phyloP scores from a whole-genome alignment of 441 rosid genomes.

The Eutrema salsugineum region DNA sequence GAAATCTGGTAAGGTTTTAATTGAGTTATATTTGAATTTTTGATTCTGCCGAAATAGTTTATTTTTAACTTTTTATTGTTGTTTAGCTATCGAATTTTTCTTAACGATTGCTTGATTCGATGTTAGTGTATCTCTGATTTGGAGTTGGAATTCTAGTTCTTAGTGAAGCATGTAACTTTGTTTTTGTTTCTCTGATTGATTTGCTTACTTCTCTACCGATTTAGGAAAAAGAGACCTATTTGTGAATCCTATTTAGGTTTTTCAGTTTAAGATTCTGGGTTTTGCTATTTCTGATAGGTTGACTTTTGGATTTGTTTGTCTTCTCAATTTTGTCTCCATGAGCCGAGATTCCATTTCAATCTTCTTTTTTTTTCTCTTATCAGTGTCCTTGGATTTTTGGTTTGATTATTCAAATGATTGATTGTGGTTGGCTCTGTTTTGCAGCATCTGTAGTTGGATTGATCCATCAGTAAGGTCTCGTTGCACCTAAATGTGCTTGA shows the following conservation, averaged over 20 bases:
- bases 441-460: slow-evolving; percentile 25
- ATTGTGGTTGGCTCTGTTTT: slow-evolving; percentile 22
- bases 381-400: neutral
- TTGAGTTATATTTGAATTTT: neutral
- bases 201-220: neutral
- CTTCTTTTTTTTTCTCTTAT: neutral
- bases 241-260: neutral
- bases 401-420: slow-evolving; percentile 35
- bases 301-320: slow-evolving; percentile 16
- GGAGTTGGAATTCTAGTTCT: neutral
- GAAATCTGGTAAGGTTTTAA: neutral
- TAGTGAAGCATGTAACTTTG: slow-evolving; percentile 6
- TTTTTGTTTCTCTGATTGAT: slow-evolving; percentile 2
- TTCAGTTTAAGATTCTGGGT: slow-evolving; percentile 21
- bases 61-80: neutral
- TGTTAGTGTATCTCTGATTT: slow-evolving; percentile 1
- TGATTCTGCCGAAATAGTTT: neutral
- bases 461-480: slow-evolving; percentile 4
- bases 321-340: slow-evolving; percentile 12
- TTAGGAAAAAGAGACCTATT: neutral
- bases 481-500: neutral
- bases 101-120: slow-evolving; percentile 18
- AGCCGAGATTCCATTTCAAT: slow-evolving; percentile 2
- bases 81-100: neutral
- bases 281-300: slow-evolving; percentile 17